Evolutionary conservation across 148 eudicot species (phyloP).

Genomic region (Simmondsia chinensis): DNA sequence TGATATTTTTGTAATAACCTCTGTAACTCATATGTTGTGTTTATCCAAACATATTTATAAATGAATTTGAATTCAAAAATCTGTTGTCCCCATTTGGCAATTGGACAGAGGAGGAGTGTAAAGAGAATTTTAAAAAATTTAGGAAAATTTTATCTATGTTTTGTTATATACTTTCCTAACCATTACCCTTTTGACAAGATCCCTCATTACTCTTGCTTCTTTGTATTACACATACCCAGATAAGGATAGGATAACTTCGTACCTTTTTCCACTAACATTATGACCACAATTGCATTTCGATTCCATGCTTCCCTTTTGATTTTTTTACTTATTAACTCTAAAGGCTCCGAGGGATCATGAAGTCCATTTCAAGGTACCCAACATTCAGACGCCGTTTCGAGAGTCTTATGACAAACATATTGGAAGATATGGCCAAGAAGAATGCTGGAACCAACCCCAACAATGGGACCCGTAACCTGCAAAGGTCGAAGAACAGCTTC

Average conservation of each 20-base stretch:
- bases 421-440: constrained; percentile 48
- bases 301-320: neutral
- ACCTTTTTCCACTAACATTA: neutral
- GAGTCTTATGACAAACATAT: constrained; percentile 33
- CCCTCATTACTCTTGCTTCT: neutral
- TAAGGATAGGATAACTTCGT: too few species aligned
- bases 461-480: constrained; percentile 13
- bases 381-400: constrained; percentile 83
- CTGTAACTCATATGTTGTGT: too few species aligned
- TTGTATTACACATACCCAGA: neutral
- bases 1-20: too few species aligned
- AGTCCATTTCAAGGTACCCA: constrained; percentile 81
- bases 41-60: too few species aligned
- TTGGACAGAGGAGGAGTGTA: too few species aligned
- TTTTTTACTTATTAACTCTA: neutral
- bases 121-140: too few species aligned
- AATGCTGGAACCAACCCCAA: constrained; percentile 20
- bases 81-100: too few species aligned
- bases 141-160: too few species aligned
- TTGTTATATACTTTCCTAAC: too few species aligned
- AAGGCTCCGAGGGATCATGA: constrained; percentile 84
- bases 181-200: too few species aligned
- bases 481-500: constrained; percentile 32
- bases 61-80: too few species aligned
- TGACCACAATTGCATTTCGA: too few species aligned